Conservation (phyloP, 148 eudicot genomes). For the Hydrangea macrophylla region DNA sequence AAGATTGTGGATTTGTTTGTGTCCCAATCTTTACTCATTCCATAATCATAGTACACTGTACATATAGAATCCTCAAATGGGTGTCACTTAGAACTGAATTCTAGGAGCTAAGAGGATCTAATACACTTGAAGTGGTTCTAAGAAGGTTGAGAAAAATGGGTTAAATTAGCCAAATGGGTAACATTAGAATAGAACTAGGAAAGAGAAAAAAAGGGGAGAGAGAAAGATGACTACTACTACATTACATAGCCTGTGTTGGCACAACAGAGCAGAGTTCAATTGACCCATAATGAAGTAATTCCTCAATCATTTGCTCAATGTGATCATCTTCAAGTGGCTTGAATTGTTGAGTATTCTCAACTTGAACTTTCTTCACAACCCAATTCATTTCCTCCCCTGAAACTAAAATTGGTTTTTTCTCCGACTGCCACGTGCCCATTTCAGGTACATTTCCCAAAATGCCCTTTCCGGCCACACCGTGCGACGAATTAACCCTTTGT, state of each 20-base stretch:
- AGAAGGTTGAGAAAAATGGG: slow-evolving; percentile 14
- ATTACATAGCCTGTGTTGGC: neutral
- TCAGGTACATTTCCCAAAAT: slow-evolving; percentile 9
- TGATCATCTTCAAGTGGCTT: slow-evolving; percentile 51
- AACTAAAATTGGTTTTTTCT: slow-evolving; percentile 17
- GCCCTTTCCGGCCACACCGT: neutral
- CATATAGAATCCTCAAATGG: slow-evolving; percentile 12
- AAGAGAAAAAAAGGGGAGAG: neutral
- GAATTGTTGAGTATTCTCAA: slow-evolving; percentile 8
- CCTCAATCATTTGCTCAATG: slow-evolving; percentile 73
- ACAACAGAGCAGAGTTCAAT: slow-evolving; percentile 37
- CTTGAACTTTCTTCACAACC: slow-evolving; percentile 7
- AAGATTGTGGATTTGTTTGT: too few relatives aligned
- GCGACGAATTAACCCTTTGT: slow-evolving; percentile 9
- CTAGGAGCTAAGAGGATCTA: slow-evolving; percentile 18
- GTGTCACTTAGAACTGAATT: slow-evolving; percentile 21
- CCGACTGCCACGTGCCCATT: slow-evolving; percentile 18
- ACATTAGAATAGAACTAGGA: neutral
- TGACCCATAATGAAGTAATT: slow-evolving; percentile 61
- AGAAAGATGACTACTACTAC: neutral
- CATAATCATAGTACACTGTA: neutral
- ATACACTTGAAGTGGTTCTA: slow-evolving; percentile 1
- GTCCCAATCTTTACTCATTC: too few relatives aligned
- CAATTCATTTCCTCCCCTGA: slow-evolving; percentile 18
- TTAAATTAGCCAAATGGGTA: slow-evolving; percentile 18